Base-by-base conservation (phyloP, 306 rosid species). In the Astragalus glycyphyllos region DNA sequence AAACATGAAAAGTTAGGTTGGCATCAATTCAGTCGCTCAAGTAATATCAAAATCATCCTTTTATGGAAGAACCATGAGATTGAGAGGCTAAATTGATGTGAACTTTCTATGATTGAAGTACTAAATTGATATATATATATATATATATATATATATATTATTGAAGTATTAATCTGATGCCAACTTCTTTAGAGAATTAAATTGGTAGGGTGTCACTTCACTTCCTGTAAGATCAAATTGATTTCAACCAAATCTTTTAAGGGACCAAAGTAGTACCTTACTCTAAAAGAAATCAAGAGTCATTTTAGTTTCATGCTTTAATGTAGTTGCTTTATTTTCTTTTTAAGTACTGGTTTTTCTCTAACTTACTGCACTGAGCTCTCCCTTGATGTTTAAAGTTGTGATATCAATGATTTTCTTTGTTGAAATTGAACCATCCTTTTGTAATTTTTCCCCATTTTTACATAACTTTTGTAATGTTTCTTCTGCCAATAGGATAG, bases 401-500 rank as follows among this genome's bases (percentile, higher is more conserved):
- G 70, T 23, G 23, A 55, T 23, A 46, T 49, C 42, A 16, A n/a
- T 71, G 17, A 7, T 58, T 61, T 49, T 56, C 57, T 51, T 32
- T 51, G 20, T 26, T 50, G 56, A 14, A 57, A 48, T 7, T 8
- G 4, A 50, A 32, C 5, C 34, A 68, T 50, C 23, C n/a, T n/a
- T 8, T 12, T 35, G 8, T 29, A 14, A 14, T 46, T 6, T 20
- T 38, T 64, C 5, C 5, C 23, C 20, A 42, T 6, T 32, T 69
- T 31, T 31, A 11, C 47, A 23, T 77, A 32, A 70, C 68, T 47
- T 60, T 47, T 86, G 57, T 61, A 4, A 15, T 32, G 76, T 66
- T 69, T 78, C 48, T 69, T 78, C 45, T 77, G 71, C 7, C 16
- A 50, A 65, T 58, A 94, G 99, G 97, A 94, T 76, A 87, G 92